phyloP scores from a whole-genome alignment of 139 green algal genomes.

The Yamagishiella unicocca region DNA sequence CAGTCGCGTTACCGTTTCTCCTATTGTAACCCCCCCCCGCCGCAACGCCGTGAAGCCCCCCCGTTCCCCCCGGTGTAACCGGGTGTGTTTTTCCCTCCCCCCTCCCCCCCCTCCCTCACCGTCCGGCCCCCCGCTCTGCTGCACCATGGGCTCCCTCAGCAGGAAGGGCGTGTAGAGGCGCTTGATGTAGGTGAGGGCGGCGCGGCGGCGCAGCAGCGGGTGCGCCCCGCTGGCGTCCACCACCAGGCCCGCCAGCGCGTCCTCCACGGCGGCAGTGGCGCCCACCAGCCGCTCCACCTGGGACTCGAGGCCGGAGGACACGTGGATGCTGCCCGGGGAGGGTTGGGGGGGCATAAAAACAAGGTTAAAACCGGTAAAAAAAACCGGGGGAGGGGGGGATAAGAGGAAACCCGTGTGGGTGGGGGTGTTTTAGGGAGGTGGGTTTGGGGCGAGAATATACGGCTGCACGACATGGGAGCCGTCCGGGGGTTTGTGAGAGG shows the following conservation, averaged over 20 bases:
- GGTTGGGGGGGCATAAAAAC: neutral
- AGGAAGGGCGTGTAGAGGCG: slow-evolving; percentile 91
- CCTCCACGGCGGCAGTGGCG: slow-evolving; percentile 93
- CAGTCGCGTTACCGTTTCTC: too few species aligned
- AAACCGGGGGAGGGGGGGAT: too few species aligned
- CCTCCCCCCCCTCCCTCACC: neutral
- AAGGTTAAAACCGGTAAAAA: too few species aligned
- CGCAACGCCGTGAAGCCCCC: too few species aligned
- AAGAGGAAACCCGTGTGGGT: too few species aligned
- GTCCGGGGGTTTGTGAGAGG: too few species aligned
- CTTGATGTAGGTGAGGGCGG: slow-evolving; percentile 89
- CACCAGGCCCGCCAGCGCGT: slow-evolving; percentile 88
- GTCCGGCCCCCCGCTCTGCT: neutral
- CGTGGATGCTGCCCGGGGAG: slow-evolving; percentile 7
- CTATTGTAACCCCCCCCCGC: too few species aligned
- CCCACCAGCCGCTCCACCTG: slow-evolving; percentile 89
- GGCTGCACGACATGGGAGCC: too few species aligned
- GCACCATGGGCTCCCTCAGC: slow-evolving; percentile 71
- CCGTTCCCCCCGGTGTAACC: too few species aligned
- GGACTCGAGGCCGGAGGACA: slow-evolving; percentile 39
- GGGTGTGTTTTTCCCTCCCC: too few species aligned
- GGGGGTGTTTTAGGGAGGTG: too few species aligned
- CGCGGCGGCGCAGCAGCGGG: slow-evolving; percentile 63
- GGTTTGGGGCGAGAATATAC: too few species aligned
- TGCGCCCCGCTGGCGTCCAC: slow-evolving; percentile 68